A percentile compares a stretch with the other conserved stretches of the same genome.
Evolutionary conservation across 345 rosid species (phyloP).

Genomic region (Eucalyptus coolabah): DNA sequence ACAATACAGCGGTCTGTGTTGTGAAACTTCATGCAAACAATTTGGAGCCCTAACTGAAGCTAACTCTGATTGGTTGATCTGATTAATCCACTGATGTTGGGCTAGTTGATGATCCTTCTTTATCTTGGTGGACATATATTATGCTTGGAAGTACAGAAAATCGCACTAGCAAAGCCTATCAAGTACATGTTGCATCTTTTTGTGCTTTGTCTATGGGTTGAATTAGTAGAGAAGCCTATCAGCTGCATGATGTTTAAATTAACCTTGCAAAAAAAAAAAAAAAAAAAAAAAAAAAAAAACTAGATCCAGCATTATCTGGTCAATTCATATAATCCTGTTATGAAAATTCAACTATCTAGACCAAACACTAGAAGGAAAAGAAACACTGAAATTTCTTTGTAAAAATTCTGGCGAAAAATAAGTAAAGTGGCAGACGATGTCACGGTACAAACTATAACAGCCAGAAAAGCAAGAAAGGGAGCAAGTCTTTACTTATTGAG

Average conservation of each 20-base stretch:
- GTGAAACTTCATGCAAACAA: background rate
- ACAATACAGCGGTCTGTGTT: background rate
- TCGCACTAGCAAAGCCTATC: background rate
- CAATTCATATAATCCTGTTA: background rate
- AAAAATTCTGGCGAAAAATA: background rate
- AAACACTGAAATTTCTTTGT: background rate
- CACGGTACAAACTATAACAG: background rate
- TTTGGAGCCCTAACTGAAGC: background rate
- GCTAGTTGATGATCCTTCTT: background rate
- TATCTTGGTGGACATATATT: background rate
- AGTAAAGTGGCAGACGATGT: background rate
- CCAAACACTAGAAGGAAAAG: background rate
- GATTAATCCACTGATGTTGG: background rate
- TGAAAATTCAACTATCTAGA: background rate
- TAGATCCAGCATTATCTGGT: background rate
- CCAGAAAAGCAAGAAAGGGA: background rate
- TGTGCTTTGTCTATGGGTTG: background rate
- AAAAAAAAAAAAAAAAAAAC: background rate
- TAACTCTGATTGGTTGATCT: background rate
- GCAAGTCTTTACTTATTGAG: slow-evolving; percentile 73
- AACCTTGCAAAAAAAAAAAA: background rate
- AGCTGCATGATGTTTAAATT: background rate
- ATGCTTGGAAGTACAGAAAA: background rate
- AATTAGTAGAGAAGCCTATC: background rate
- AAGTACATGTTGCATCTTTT: background rate